Base-by-base conservation (phyloP, 2,329 filamentous ascomycete species). In the Cordyceps farinosa region DNA sequence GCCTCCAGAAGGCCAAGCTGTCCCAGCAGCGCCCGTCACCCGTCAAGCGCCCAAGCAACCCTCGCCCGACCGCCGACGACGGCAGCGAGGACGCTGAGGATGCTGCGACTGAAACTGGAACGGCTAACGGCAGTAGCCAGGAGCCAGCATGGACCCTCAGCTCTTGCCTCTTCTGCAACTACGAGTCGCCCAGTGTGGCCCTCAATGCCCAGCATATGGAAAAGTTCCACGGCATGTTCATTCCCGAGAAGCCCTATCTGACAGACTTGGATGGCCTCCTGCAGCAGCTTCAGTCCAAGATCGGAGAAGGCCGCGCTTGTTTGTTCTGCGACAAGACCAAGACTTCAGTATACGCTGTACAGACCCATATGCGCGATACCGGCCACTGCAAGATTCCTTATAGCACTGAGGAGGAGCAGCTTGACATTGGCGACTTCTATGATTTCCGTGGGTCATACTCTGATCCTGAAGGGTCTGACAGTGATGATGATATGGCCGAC, bases 321-420 rank as follows among this genome's bases (percentile, higher is more conserved):
- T 76, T 99, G 53, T 92, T 88, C 73, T 99, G 95, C 74, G 89
- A 90, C 73, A 96, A 95, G 75, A 76, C 89, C 50, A 91, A 95
- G 73, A 86, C 88, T 66, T 93, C 88, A 13, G 82, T 90, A 0
- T 87, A 88, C 63, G 94, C 91, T 22, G 87, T 93, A 32, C 93
- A 97, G 73, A 97, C 93, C 0, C 95, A 99, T 75, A 99, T 99
- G 95, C 88, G 92, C 51, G 95, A 99, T 74, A 94, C 92, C 73
- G 90, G 92, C 1, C 95, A 99, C 77, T 98, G 94, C 83, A 97
- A 93, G 84, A 96, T 99, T 69, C 93, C 92, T 0, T 99, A 94
- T 75, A 87, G 89, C 58, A 89, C 88, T 0, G 91, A 97, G 73
- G 89, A 90, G 42, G 92, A 98, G 72, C 92, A 97, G 78, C 84